Evolutionary conservation across 257 asterid species (phyloP).

Genomic region (Salvia rosmarinus): DNA sequence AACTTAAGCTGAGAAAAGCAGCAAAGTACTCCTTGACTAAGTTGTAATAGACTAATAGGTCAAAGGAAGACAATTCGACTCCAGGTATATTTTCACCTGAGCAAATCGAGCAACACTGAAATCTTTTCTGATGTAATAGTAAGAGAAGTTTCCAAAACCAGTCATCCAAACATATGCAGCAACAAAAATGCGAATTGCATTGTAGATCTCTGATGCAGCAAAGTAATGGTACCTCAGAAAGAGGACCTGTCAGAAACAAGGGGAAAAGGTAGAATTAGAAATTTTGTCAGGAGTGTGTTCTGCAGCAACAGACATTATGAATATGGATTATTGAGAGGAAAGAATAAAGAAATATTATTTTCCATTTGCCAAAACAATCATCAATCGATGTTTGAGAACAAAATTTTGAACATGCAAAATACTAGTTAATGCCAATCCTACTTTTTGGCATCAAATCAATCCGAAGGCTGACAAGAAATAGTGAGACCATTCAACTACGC

Average conservation of each 20-base stretch:
- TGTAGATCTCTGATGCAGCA: slow-evolving; percentile 95
- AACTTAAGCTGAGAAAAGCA: not conserved
- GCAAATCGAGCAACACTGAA: slow-evolving; percentile 91
- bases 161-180: slow-evolving; percentile 99
- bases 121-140: slow-evolving; percentile 89
- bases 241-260: slow-evolving; percentile 62
- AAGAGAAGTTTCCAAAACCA: slow-evolving; percentile 97
- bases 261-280: slow-evolving; percentile 33
- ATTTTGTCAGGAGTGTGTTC: not conserved
- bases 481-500: slow-evolving; percentile 12
- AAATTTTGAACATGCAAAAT: not conserved
- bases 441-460: slow-evolving; percentile 12
- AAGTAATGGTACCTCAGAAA: slow-evolving; percentile 96
- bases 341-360: slow-evolving; percentile 16
- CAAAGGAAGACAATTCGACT: not conserved
- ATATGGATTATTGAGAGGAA: not conserved
- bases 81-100: slow-evolving; percentile 56
- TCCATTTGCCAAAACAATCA: slow-evolving; percentile 13
- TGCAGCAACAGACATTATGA: not conserved
- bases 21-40: not conserved
- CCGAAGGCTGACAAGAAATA: slow-evolving; percentile 18
- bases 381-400: slow-evolving; percentile 4
- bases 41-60: slow-evolving; percentile 8
- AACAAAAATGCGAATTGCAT: slow-evolving; percentile 89
- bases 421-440: not conserved